Evolutionary conservation across 1,139 yeast genomes (phyloP), one percentile per base, ranked within the genome.

Genomic region (Diutina catenulata): DNA sequence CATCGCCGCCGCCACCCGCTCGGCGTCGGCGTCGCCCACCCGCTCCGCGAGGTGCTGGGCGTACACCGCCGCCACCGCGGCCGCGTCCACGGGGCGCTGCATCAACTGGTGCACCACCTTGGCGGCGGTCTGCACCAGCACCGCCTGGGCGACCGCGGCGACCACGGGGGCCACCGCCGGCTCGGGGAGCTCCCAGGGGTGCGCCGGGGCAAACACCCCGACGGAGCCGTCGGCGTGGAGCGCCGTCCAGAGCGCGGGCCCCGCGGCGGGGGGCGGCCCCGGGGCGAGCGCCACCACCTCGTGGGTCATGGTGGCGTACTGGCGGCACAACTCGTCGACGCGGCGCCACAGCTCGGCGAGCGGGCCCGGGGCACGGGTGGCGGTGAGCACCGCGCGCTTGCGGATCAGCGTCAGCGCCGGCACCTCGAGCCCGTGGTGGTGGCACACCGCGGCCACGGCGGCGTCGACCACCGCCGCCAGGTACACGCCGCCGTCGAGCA

Each of bases 221-320:
- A 61, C 38, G 0, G 68, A 68, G 46, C 64, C 61, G 1, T 59
- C 56, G 43, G 63, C 62, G 14, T 59, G 46, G 1, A 55, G 37
- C 15, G 42, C 23, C 7, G 42, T 35, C 16, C 18, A 28, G 13
- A 37, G 38, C 4, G 28, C 18, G 18, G 37, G 24, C 2, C 37
- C 40, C 4, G 40, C 25, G 6, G 42, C 20, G 3, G 28, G 25
- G 6, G 7, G 6, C 43, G 29, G 23, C 23, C 9, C 23, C 23
- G 11, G 7, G 11, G 21, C 36, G 8, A 33, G 21, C 10, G 27
- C 27, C 7, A 33, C 16, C 16, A 22, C 28, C 10, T 23, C 36
- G 13, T 15, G 27, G 5, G 27, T 23, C 28, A 23, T 33, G 11
- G 16, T 23, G 11, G 21, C 20, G 19, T 23, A 23, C 28, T 23